A percentile compares a stretch with the other conserved stretches of the same genome.
Evolutionary conservation across 371 early-diverging fungal genomes (phyloP).

Genomic region (Lichtheimia hyalospora): DNA sequence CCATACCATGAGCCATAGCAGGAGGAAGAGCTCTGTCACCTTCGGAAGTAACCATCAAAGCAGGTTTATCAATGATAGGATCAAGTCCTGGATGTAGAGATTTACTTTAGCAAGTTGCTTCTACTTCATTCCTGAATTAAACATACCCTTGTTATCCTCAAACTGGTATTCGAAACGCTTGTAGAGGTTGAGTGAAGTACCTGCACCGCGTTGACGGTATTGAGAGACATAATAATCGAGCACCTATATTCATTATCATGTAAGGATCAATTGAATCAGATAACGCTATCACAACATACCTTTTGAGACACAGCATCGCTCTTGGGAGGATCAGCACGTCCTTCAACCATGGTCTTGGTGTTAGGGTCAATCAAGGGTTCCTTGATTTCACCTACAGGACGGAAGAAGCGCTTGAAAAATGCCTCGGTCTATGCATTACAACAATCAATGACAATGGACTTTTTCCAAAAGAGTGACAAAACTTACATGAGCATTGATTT

Average conservation of each 20-base stretch:
- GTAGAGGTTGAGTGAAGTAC: conserved; percentile 48
- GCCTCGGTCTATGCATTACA: conserved; percentile 10
- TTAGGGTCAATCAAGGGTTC: conserved; percentile 25
- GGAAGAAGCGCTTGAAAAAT: conserved; percentile 36
- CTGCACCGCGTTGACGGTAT: conserved; percentile 28
- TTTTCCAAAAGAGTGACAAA: background rate
- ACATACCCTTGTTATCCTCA: conserved; percentile 36
- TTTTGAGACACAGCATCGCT: conserved; percentile 26
- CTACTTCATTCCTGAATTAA: background rate
- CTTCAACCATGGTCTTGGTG: conserved; percentile 24
- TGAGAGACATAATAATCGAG: conserved; percentile 37
- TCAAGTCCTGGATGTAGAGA: too few relatives aligned
- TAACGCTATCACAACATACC: conserved; percentile 8
- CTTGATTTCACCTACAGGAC: conserved; percentile 22
- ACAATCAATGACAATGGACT: background rate
- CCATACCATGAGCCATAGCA: conserved; percentile 34
- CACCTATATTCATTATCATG: conserved; percentile 1
- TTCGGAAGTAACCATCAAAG: conserved; percentile 45
- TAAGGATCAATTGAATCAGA: background rate
- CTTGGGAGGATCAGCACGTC: conserved; percentile 23
- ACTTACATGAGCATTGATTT: conserved; percentile 30
- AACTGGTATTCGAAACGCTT: conserved; percentile 36
- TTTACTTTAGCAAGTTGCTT: background rate
- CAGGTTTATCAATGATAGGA: conserved; percentile 32
- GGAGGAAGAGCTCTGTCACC: conserved; percentile 42